These are phyloP conservation scores for Fusarium mundagurra DNA, from an alignment of 2,329 filamentous ascomycete genomes.

Conservation along the genomic window DNA sequence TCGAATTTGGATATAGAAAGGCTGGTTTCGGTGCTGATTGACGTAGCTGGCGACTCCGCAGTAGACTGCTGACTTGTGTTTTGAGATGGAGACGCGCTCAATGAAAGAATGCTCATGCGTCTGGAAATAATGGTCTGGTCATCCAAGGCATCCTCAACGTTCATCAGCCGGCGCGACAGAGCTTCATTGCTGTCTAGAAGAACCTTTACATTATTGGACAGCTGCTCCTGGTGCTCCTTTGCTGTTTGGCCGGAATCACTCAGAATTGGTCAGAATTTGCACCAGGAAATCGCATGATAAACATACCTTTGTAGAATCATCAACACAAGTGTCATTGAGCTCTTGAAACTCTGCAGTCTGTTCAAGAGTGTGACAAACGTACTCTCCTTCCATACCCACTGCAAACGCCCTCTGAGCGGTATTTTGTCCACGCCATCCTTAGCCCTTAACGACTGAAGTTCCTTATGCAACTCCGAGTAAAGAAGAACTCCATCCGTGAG, in stretches of 20 bases:
- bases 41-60: rapidly evolving
- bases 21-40: rapidly evolving
- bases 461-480: slow-evolving; percentile 15
- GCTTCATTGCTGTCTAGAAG: slow-evolving; percentile 2
- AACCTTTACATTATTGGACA: background rate
- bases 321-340: slow-evolving; percentile 7
- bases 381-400: slow-evolving; percentile 3
- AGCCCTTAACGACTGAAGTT: background rate
- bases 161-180: background rate
- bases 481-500: slow-evolving; percentile 9
- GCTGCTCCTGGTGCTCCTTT: background rate
- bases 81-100: background rate
- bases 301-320: background rate
- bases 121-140: background rate
- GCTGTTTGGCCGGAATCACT: background rate
- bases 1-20: background rate
- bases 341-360: background rate
- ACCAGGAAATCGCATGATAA: rapidly evolving
- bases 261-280: rapidly evolving
- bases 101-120: background rate
- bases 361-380: background rate
- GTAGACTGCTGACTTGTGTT: rapidly evolving
- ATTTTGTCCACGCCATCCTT: background rate
- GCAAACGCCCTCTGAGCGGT: background rate
- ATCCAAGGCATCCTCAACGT: slow-evolving; percentile 2